Base-by-base conservation (phyloP, 257 asterid species). In the Nicotiana obtusifolia region DNA sequence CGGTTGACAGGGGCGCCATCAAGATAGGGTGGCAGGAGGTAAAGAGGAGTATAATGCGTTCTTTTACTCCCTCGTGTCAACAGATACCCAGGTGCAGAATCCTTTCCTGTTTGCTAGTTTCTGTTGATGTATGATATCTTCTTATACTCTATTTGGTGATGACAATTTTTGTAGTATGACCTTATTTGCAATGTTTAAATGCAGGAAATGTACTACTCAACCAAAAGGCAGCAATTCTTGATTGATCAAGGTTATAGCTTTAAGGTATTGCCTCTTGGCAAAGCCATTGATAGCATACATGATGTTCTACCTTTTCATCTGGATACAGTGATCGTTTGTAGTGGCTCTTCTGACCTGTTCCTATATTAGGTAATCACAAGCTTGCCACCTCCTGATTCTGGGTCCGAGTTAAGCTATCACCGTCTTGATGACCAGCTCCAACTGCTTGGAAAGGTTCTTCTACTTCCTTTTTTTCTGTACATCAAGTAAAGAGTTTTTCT, bases 231-330 rank as follows among this genome's bases (percentile, higher is more conserved):
- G 87, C 99, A 96, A 85, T 94, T 94, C 91, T 88, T 96, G 94
- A 90, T 96, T 52, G 99, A 96, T 88, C 98, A 96, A 87, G 99
- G 99, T 81, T 96, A 96, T 84, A 96, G 98, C 86, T 96, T 96
- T 84, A 96, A 94, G 99, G 98, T 92, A 83, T 22, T 1, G 19
- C 62, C 33, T 69, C 37, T 62, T 85, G 76, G 37, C 37, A 31
- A 26, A 49, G 47, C 64, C 60, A 26, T 6, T 28, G 64, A 76
- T 31, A 24, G 47, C 24, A 31, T 66, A 22, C 37, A 14, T 66
- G 16, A 3, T 2, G 15, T 66, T 66, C 52, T 2, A 33, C 16
- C 28, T 44, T 3, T 44, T 44, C 78, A 41, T 44, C 60, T 1
- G 78, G 59, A 41, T 41, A 41, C n/a, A 41, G 0, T 0, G 0